Evolutionary conservation across 768 basidiomycete genomes (phyloP), one percentile per base, ranked within the genome.

Genomic region (Collybiopsis confluens): DNA sequence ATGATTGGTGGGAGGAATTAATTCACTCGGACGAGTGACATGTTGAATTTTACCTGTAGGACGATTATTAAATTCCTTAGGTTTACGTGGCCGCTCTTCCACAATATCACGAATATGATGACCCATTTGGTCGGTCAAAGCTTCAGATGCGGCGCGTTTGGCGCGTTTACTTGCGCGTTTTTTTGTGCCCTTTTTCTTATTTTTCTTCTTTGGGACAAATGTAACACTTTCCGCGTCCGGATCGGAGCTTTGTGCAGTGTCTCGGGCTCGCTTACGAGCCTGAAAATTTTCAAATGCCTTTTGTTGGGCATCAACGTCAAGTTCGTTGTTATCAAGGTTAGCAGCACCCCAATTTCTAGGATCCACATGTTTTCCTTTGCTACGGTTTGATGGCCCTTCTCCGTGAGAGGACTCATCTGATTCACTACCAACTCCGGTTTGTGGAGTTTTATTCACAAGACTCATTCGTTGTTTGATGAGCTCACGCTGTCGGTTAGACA

Each of bases 291-390:
- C n/a, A 26, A 52, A 13, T 6, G 33, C 47, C 15, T 36, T 44
- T 40, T 51, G 28, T 43, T 66, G 64, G 10, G 43, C 49, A 6
- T 56, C 58, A 15, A 53, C 9, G 50, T 66, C 50, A 2, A 60
- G 15, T 18, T 66, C 62, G 18, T 44, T 16, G 2, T 61, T 47
- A 27, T 53, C 46, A 1, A 64, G 26, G 4, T 51, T 37, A 37
- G 59, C 35, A 13, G 42, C 44, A 18, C 64, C 64, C 65, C 65
- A 66, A 38, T 66, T 63, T 2, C 42, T 26, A n/a, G 60, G 63
- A 45, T 66, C 62, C 20, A 54, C 38, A 1, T 52, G 55, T 49
- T 66, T 66, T 5, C 62, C 64, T 59, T 66, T 64, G 13, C 13
- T 33, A 7, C 33, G 35, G 21, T 20, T 48, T 24, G 55, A 59